These are phyloP conservation scores for Acacia crassicarpa DNA, from an alignment of 306 rosid genomes.

Conservation along the genomic window DNA sequence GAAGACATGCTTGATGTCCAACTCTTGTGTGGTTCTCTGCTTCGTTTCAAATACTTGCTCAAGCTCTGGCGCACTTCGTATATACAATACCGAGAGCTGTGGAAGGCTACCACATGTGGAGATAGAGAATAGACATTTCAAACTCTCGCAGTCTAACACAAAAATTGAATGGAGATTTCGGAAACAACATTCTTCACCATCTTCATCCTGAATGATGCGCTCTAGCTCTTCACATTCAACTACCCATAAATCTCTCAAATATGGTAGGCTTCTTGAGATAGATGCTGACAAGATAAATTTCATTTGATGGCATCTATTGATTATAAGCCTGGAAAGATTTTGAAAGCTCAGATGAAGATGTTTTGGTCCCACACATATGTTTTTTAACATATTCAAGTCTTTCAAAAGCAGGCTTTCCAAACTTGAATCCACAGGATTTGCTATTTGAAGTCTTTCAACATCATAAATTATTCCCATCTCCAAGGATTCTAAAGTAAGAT, in stretches of 20 bases:
- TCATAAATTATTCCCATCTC: constrained; percentile 10
- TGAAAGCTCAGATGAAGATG: constrained; percentile 3
- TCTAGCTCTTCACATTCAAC: background rate
- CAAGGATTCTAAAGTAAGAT: background rate
- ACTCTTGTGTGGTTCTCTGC: background rate
- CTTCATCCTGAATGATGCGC: constrained; percentile 5
- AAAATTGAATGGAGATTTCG: background rate
- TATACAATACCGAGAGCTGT: background rate
- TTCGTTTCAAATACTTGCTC: background rate
- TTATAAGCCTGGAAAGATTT: background rate
- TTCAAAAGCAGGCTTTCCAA: background rate
- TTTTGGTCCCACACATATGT: constrained; percentile 16
- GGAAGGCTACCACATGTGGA: background rate
- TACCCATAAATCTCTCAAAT: background rate
- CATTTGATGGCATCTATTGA: background rate
- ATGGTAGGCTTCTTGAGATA: background rate
- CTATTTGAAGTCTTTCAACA: background rate
- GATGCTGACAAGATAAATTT: background rate
- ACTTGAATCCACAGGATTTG: background rate
- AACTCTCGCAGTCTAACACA: background rate
- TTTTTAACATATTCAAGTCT: background rate
- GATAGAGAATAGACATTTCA: background rate
- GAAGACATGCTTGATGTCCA: background rate
- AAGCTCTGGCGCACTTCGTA: background rate
- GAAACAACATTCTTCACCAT: background rate